Evolutionary conservation across 495 filamentous ascomycete genomes (phyloP).

Genomic region (Thermochaetoides thermophila): DNA sequence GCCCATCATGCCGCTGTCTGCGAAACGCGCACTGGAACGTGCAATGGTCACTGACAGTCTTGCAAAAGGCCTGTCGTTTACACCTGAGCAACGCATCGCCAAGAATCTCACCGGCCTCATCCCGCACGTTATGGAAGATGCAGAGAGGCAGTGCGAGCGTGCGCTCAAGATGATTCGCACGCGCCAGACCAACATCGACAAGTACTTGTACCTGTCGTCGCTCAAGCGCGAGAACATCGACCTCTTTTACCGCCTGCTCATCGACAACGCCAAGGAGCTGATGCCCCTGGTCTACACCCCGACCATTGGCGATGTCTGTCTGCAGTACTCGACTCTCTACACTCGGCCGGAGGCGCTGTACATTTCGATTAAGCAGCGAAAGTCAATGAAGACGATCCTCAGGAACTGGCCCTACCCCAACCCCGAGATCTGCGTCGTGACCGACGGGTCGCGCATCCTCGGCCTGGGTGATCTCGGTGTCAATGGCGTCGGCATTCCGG

Average conservation of each 20-base stretch:
- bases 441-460: slow-evolving; percentile 91
- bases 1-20: not conserved
- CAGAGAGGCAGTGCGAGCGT: slow-evolving; percentile 36
- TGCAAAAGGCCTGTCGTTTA: slow-evolving; percentile 37
- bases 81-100: slow-evolving; percentile 36
- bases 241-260: slow-evolving; percentile 87
- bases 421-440: slow-evolving; percentile 92
- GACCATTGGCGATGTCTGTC: slow-evolving; percentile 90
- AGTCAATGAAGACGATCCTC: slow-evolving; percentile 68
- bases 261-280: slow-evolving; percentile 77
- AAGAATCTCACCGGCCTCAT: slow-evolving; percentile 45
- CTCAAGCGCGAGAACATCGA: slow-evolving; percentile 82
- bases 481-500: slow-evolving; percentile 96
- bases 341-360: slow-evolving; percentile 90
- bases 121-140: slow-evolving; percentile 41
- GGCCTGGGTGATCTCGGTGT: slow-evolving; percentile 92
- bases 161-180: slow-evolving; percentile 53
- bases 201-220: slow-evolving; percentile 82
- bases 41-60: no score
- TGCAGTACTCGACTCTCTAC: slow-evolving; percentile 91
- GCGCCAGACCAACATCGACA: slow-evolving; percentile 73
- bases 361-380: slow-evolving; percentile 79
- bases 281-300: slow-evolving; percentile 96
- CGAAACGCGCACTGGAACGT: no score
- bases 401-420: slow-evolving; percentile 77